Evolutionary conservation across 148 eudicot species (phyloP).

Genomic region (Arbutus unedo): DNA sequence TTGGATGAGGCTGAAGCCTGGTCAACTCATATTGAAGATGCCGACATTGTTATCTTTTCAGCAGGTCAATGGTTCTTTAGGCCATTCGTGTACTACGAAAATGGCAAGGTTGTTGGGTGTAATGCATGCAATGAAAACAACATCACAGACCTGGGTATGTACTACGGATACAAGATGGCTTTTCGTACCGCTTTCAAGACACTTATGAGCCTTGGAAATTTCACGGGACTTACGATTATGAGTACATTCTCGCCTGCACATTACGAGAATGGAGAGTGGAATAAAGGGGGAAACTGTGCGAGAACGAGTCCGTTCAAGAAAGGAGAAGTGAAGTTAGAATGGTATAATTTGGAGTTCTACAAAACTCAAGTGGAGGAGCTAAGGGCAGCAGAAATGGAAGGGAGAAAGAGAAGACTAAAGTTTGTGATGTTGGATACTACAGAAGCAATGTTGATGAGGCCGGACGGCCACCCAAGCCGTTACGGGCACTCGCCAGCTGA

Average conservation of each 20-base stretch:
- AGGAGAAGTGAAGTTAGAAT: constrained; percentile 32
- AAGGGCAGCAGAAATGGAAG: constrained; percentile 33
- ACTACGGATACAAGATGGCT: constrained; percentile 34
- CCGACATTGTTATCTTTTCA: constrained; percentile 36
- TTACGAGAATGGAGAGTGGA: constrained; percentile 49
- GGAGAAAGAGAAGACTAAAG: constrained; percentile 28
- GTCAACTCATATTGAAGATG: constrained; percentile 34
- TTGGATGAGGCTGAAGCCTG: constrained; percentile 39
- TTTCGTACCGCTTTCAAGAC: constrained; percentile 38
- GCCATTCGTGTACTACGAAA: constrained; percentile 37
- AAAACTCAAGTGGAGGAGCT: constrained; percentile 50
- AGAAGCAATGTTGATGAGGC: constrained; percentile 47
- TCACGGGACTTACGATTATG: constrained; percentile 34
- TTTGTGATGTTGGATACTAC: constrained; percentile 45
- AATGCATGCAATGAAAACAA: constrained; percentile 27
- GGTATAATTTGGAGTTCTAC: constrained; percentile 37
- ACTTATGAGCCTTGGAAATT: constrained; percentile 24
- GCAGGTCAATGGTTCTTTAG: constrained; percentile 49
- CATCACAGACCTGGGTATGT: constrained; percentile 26
- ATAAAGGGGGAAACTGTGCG: constrained; percentile 42
- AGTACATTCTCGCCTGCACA: constrained; percentile 48
- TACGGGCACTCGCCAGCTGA: constrained; percentile 16
- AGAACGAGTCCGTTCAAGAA: constrained; percentile 29
- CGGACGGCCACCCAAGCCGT: constrained; percentile 42
- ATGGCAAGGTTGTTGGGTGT: constrained; percentile 32